These are phyloP conservation scores for Aspergillus ochraceoroseus DNA, from an alignment of 2,329 filamentous ascomycete genomes.

Conservation along the genomic window DNA sequence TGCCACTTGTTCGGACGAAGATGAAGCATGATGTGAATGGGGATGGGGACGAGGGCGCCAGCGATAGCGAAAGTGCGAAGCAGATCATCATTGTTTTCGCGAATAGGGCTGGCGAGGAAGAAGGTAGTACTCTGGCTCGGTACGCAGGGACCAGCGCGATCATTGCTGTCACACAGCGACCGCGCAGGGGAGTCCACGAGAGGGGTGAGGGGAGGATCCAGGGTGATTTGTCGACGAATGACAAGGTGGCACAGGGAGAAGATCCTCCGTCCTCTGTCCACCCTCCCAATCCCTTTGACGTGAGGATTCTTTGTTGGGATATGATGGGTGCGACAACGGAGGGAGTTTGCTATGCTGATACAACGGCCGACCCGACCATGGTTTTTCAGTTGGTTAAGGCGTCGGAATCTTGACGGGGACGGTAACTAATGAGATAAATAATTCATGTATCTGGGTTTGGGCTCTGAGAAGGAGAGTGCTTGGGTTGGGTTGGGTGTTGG, in stretches of 20 bases:
- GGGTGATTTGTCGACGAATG: slow-evolving; percentile 12
- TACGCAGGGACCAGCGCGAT: slow-evolving; percentile 50
- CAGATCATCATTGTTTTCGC: slow-evolving; percentile 46
- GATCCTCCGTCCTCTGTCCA: no score
- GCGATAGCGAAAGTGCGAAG: slow-evolving; percentile 17
- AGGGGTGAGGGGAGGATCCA: slow-evolving; percentile 1
- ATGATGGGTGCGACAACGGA: slow-evolving; percentile 44
- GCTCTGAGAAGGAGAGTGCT: no score
- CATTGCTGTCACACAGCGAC: slow-evolving; percentile 36
- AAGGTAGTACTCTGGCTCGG: slow-evolving; percentile 38
- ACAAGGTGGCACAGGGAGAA: slow-evolving; percentile 13
- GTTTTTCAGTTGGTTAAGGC: slow-evolving; percentile 33
- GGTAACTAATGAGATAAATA: neutral
- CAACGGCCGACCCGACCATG: slow-evolving; percentile 38
- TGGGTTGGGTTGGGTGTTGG: neutral
- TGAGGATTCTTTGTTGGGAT: slow-evolving; percentile 45
- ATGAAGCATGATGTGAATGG: slow-evolving; percentile 28
- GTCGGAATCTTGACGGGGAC: neutral
- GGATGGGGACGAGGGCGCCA: slow-evolving; percentile 21
- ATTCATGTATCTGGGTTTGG: no score
- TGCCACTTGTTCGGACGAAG: slow-evolving; percentile 44
- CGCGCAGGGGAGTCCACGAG: slow-evolving; percentile 8
- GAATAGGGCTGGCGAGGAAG: slow-evolving; percentile 45
- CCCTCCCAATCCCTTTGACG: slow-evolving; percentile 33
- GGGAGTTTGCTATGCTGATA: slow-evolving; percentile 47